A percentile compares a stretch with the other conserved stretches of the same genome.
These are phyloP conservation scores for Zizania latifolia DNA, from an alignment of 176 grass and related monocot genomes.

Conservation along the genomic window DNA sequence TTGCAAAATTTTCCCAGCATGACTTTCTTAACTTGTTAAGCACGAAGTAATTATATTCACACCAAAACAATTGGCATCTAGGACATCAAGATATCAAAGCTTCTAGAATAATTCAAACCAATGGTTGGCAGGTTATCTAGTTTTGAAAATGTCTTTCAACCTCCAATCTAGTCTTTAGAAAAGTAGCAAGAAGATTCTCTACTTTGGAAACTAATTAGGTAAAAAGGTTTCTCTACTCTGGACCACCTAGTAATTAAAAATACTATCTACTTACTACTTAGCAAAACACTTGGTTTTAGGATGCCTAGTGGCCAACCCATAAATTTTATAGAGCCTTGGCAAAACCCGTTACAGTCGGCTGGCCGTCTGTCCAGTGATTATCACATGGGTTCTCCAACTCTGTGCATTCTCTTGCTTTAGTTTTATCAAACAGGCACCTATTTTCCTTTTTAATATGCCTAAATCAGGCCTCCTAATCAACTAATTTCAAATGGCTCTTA, in stretches of 20 bases:
- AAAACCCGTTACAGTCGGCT: too few relatives aligned
- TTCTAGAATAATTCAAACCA: slow-evolving; percentile 9
- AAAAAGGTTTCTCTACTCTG: not conserved
- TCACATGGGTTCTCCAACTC: not conserved
- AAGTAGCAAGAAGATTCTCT: not conserved
- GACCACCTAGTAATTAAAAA: not conserved
- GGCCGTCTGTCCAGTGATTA: too few relatives aligned
- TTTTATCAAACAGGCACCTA: not conserved
- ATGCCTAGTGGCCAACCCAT: not conserved
- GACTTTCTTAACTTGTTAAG: not conserved
- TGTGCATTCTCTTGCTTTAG: not conserved
- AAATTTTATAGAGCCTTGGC: not conserved
- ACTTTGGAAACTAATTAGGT: not conserved
- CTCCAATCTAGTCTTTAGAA: not conserved
- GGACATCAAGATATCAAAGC: not conserved
- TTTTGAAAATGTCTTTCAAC: not conserved
- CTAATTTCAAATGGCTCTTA: not conserved
- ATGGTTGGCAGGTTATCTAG: not conserved
- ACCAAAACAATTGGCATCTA: not conserved
- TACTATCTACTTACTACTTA: not conserved
- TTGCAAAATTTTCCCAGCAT: not conserved
- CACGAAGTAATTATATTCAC: not conserved
- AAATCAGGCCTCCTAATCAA: not conserved
- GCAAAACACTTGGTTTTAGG: not conserved
- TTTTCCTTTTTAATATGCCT: not conserved